These are phyloP conservation scores for Chara braunii DNA, from an alignment of 139 green algal species.

Conservation along the genomic window DNA sequence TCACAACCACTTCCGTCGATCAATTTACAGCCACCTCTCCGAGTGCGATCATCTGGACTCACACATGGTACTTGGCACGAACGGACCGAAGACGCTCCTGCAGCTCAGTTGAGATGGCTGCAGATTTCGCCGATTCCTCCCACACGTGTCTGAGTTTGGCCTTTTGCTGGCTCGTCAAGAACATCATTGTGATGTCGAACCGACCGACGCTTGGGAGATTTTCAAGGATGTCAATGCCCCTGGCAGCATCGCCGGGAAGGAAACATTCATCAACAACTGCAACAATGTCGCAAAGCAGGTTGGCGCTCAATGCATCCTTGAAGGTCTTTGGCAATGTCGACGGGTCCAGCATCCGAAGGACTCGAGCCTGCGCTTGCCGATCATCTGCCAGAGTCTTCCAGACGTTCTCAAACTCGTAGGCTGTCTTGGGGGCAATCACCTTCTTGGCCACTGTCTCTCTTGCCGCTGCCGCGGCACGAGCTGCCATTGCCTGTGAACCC, in stretches of 20 bases:
- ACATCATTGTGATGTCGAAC: constrained; percentile 24
- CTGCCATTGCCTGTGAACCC: too few relatives aligned
- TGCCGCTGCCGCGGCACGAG: constrained; percentile 7
- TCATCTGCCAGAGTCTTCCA: constrained; percentile 12
- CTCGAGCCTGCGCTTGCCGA: not conserved
- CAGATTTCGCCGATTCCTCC: too few relatives aligned
- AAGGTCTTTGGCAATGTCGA: constrained; percentile 1
- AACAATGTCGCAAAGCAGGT: constrained; percentile 10
- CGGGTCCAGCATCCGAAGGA: constrained; percentile 12
- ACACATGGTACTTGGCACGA: too few relatives aligned
- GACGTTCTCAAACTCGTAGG: constrained; percentile 16
- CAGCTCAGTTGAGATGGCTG: too few relatives aligned
- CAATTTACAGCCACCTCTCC: too few relatives aligned
- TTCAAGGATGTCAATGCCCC: constrained; percentile 4
- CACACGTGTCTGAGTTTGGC: too few relatives aligned
- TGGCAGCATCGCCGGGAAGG: constrained; percentile 9
- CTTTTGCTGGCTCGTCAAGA: constrained; percentile 8
- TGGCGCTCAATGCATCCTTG: constrained; percentile 6
- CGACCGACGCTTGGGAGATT: constrained; percentile 1
- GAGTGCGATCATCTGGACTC: too few relatives aligned
- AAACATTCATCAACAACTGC: not conserved
- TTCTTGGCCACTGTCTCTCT: not conserved
- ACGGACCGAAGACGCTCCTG: too few relatives aligned
- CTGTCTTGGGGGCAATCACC: constrained; percentile 4
- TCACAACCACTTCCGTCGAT: too few relatives aligned